Base-by-base conservation (phyloP, 768 basidiomycete species). In the Serendipita sp. region DNA sequence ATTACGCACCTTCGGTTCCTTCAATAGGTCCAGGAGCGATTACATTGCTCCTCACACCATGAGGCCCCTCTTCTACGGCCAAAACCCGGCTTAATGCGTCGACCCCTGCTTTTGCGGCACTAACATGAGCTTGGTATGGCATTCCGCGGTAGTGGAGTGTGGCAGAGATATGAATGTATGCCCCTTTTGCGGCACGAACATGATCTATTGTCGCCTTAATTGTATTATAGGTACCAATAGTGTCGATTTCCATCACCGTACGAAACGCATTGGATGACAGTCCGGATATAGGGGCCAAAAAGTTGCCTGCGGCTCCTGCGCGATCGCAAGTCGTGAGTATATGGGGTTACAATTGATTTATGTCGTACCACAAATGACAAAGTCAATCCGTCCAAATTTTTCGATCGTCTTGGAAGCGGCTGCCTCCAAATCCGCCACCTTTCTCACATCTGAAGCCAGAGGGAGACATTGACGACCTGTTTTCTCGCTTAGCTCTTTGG, bases 161-260 rank as follows among this genome's bases (percentile, higher is more conserved):
- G 3, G 91, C 87, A 68, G 87, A 90, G 69, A 96, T 88, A 69
- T 91, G 88, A 63, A 97, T 81, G 73, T 92, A 96, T 2, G 90
- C 76, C 40, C 94, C 95, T 66, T 81, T 80, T 3, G 86, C 75
- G 29, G 79, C 77, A 50, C 88, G 82, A 33, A 97, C 68, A 68
- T 91, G 79, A 1, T 79, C 77, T 18, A 96, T 74, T 2, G 93
- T 96, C 0, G 92, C 93, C 72, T 97, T 97, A 74, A 96, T 80
- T 3, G 94, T 97, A 74, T 96, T 87, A 76, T 83, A 97, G 3
- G 91, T 93, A 10, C 95, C 95, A 33, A 96, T 77, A 8, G 90
- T 86, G 74, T 98, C 95, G 69, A 97, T 97, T 71, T 92, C 90
- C 65, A 97, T 78, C 37, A 97, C 94, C 0, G 93, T 92, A 71